phyloP scores from a whole-genome alignment of 2,329 filamentous ascomycete species.

The Pseudogymnoascus sp. region DNA sequence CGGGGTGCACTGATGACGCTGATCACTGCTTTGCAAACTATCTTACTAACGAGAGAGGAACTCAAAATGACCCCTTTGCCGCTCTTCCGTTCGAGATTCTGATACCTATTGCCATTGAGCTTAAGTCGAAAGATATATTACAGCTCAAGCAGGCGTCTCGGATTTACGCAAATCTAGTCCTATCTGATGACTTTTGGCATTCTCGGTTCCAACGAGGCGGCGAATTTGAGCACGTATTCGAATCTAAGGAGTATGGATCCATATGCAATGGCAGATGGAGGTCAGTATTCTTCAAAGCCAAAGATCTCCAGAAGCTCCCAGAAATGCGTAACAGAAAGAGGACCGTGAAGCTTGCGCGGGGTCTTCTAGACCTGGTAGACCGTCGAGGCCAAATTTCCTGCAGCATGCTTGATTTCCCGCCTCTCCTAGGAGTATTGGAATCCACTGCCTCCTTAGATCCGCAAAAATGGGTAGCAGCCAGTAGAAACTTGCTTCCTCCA shows the following conservation, averaged over 20 bases:
- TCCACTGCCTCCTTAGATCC: background rate
- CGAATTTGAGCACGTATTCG: background rate
- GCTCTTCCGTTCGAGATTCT: background rate
- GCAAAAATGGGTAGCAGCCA: background rate
- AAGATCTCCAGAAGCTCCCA: background rate
- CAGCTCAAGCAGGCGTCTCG: background rate
- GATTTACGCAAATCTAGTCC: background rate
- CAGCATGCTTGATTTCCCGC: background rate
- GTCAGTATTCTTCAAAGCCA: background rate
- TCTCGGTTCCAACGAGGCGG: background rate
- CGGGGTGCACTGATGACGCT: background rate
- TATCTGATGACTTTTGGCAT: background rate
- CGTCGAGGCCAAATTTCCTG: background rate
- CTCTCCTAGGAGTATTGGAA: background rate
- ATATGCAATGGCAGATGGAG: background rate
- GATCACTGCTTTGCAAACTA: background rate
- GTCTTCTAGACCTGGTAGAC: background rate
- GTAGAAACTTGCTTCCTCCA: background rate
- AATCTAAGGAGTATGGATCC: background rate
- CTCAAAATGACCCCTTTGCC: background rate
- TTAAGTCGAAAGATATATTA: background rate
- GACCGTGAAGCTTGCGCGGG: background rate
- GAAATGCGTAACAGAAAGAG: background rate
- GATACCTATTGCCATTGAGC: background rate
- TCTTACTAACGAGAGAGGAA: background rate